Evolutionary conservation across 345 rosid species (phyloP).

Genomic region (Arabis alpina): DNA sequence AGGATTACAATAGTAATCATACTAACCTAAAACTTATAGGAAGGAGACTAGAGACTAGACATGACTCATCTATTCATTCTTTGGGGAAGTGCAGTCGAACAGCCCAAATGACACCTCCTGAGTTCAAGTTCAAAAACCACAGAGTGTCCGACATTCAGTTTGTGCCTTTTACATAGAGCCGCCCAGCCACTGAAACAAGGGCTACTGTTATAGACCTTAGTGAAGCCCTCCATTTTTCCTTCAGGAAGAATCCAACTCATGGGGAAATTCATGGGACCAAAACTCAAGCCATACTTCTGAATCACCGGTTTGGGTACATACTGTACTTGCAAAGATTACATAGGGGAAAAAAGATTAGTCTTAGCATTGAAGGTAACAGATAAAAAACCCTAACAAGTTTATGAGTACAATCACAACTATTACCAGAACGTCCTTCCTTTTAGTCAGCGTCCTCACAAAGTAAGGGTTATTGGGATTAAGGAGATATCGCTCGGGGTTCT

Average conservation of each 20-base stretch:
- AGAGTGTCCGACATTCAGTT: conserved; percentile 12
- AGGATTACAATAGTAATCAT: too few species aligned
- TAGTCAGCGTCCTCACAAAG: conserved; percentile 25
- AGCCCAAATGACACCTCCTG: too few species aligned
- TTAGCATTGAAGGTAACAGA: conserved; percentile 1
- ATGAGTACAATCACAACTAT: background rate
- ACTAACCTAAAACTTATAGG: too few species aligned
- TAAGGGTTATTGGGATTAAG: conserved; percentile 14
- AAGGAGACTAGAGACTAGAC: too few species aligned
- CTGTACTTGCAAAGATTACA: conserved; percentile 19
- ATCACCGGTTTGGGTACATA: background rate
- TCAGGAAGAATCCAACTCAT: conserved; percentile 13
- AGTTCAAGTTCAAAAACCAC: conserved; percentile 40
- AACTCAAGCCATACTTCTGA: conserved; percentile 19
- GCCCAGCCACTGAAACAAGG: conserved; percentile 30
- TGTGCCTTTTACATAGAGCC: background rate
- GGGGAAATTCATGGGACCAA: conserved; percentile 6
- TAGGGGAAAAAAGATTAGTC: background rate
- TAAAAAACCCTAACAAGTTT: background rate
- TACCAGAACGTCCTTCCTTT: conserved; percentile 30
- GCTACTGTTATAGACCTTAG: background rate
- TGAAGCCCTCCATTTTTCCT: background rate
- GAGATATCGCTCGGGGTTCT: conserved; percentile 34
- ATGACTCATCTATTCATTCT: too few species aligned
- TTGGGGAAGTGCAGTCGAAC: too few species aligned